These are phyloP conservation scores for Sophora flavescens DNA, from an alignment of 306 rosid genomes.

Conservation along the genomic window DNA sequence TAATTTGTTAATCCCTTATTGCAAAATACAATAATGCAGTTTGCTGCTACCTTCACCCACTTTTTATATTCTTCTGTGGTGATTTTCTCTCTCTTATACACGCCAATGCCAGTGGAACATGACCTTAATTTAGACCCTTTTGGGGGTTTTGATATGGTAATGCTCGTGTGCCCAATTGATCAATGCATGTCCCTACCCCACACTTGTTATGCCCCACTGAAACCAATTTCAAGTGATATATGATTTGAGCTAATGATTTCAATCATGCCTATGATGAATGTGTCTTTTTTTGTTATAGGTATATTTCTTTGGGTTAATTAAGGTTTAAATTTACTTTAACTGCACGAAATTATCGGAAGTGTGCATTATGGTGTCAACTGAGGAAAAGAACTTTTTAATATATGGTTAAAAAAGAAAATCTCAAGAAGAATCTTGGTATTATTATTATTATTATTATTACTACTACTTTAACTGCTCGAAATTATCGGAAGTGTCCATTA, in stretches of 20 bases:
- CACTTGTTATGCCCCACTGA: conserved; percentile 39
- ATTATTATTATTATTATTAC: no score
- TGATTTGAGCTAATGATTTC: conserved; percentile 40
- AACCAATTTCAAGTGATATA: conserved; percentile 36
- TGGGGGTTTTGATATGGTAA: conserved; percentile 43
- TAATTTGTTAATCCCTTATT: conserved; percentile 43
- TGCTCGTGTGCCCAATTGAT: conserved; percentile 45
- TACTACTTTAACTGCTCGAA: no score
- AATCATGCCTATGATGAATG: conserved; percentile 49
- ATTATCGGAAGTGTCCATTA: no score
- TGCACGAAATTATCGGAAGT: conserved; percentile 5
- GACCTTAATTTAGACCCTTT: conserved; percentile 43
- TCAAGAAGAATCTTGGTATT: conserved; percentile 40
- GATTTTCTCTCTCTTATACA: conserved; percentile 40
- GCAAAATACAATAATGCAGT: conserved; percentile 44
- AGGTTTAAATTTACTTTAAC: conserved; percentile 14
- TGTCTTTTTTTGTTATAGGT: conserved; percentile 7
- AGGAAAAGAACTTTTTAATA: conserved; percentile 30
- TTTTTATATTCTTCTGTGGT: conserved; percentile 32
- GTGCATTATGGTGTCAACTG: conserved; percentile 21
- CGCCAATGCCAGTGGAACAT: conserved; percentile 47
- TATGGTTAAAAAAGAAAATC: conserved; percentile 10
- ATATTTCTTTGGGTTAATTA: not conserved
- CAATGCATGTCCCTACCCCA: conserved; percentile 12
- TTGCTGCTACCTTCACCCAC: conserved; percentile 33